Evolutionary conservation across 2,329 filamentous ascomycete species (phyloP), one percentile per base, ranked within the genome.

Genomic region (Fusarium sambucinum): DNA sequence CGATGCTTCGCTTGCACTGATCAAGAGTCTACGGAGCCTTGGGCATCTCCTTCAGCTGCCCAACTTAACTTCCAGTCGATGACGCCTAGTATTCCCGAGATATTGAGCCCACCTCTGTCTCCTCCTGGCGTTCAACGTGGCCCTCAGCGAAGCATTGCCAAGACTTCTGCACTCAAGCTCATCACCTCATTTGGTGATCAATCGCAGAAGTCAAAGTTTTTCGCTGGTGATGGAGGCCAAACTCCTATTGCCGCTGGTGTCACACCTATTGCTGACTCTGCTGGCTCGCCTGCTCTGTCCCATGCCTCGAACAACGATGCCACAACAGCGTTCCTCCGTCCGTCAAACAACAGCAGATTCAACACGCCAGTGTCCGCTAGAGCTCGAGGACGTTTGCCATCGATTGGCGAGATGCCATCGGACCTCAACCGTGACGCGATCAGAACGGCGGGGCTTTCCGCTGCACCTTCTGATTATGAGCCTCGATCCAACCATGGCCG

Each of bases 1-100:
- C 86, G 94, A 73, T 98, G 91, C 79, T 97, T 97, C 77, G 93
- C 95, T 48, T 97, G 95, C 77, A 96, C 93, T 19, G 93, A 92
- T 25, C 85, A 91, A 21, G 94, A 97, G 76, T 91, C 92, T 0
- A 89, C 91, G 0, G 93, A 96, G 77, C 91, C 93, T 2, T 97
- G 94, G 94, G 88, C 90, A 21, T 97, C 94, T 11, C 94, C 95
- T 12, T 90, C 92, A 4, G 92, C 93, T 68, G 86, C 77, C 70
- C 89, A 84, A 72, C 79, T 90, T 41, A 86, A 81, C 66, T 88
- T 88, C 75, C 82, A 86, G 68, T 84, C 79, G 69, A 80, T 87
- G 56, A 80, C 80, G 27, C 79, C 89, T 23, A 84, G 80, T 60
- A 86, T 90, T 35, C 85, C 87, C 61, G 82, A 90, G 77, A 76